These are phyloP conservation scores for Artemisia tridentata DNA, from an alignment of 129 eudicot genomes.

Conservation along the genomic window DNA sequence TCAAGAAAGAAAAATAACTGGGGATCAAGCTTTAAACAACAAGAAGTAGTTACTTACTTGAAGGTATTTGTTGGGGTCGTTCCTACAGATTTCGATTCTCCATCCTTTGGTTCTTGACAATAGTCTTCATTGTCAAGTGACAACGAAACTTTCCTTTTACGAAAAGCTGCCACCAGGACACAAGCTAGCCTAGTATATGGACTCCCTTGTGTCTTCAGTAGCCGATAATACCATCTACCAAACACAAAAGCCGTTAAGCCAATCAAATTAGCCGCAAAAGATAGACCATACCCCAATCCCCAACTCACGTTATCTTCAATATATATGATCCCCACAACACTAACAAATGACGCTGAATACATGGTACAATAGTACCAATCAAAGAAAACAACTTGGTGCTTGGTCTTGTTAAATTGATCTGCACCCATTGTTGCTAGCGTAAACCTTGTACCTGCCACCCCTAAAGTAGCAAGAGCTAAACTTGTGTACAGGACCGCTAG, in stretches of 20 bases:
- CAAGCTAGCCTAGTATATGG: constrained; percentile 38
- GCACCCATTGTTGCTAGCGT: constrained; percentile 52
- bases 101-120: constrained; percentile 15
- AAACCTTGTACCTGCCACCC: constrained; percentile 44
- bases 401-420: constrained; percentile 32
- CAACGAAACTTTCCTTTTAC: constrained; percentile 30
- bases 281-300: constrained; percentile 44
- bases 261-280: constrained; percentile 30
- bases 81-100: constrained; percentile 8
- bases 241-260: constrained; percentile 35
- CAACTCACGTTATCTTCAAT: constrained; percentile 52
- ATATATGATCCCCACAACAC: constrained; percentile 37
- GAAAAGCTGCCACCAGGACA: constrained; percentile 38
- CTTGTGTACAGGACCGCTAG: constrained; percentile 28
- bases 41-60: neutral
- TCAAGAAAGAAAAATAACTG: too few relatives aligned
- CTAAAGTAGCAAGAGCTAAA: constrained; percentile 32
- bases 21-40: too few relatives aligned
- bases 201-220: constrained; percentile 36
- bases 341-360: constrained; percentile 23
- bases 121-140: constrained; percentile 28
- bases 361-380: constrained; percentile 43
- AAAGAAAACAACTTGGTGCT: constrained; percentile 34
- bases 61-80: constrained; percentile 32
- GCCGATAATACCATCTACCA: constrained; percentile 36